A percentile compares a stretch with the other conserved stretches of the same genome.
Evolutionary conservation across 345 rosid species (phyloP).

Genomic region (Limnanthes douglasii): DNA sequence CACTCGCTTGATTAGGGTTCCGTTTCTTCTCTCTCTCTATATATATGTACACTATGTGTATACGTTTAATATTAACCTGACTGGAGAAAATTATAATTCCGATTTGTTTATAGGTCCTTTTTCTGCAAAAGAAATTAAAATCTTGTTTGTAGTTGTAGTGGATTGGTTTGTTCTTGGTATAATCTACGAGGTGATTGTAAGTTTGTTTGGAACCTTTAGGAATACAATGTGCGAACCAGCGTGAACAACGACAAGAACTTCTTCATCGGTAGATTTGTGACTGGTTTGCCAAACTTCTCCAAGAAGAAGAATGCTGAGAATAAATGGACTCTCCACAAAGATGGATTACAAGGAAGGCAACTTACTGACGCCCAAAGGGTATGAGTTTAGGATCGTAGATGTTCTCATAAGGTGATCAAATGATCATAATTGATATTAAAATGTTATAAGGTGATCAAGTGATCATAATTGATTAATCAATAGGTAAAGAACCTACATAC

Average conservation of each 20-base stretch:
- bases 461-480: too few relatives aligned
- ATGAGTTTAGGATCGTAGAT: too few relatives aligned
- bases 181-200: background rate
- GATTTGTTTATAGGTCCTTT: background rate
- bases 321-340: slow-evolving; percentile 80
- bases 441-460: too few relatives aligned
- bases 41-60: background rate
- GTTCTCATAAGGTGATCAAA: too few relatives aligned
- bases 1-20: slow-evolving; percentile 77
- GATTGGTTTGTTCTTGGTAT: background rate
- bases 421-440: too few relatives aligned
- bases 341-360: slow-evolving; percentile 86
- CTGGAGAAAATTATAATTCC: background rate
- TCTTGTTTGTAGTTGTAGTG: too few relatives aligned
- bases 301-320: slow-evolving; percentile 79
- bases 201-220: slow-evolving; percentile 20
- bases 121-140: background rate
- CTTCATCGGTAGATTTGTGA: slow-evolving; percentile 78
- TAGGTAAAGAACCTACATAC: too few relatives aligned
- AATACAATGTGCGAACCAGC: slow-evolving; percentile 63
- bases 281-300: slow-evolving; percentile 67
- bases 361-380: slow-evolving; percentile 67
- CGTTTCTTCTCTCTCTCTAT: background rate
- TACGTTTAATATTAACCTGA: background rate
- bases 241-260: slow-evolving; percentile 55